A percentile compares a stretch with the other conserved stretches of the same genome.
phyloP scores from a whole-genome alignment of 176 grass and related monocot species.

The Carex scoparia region DNA sequence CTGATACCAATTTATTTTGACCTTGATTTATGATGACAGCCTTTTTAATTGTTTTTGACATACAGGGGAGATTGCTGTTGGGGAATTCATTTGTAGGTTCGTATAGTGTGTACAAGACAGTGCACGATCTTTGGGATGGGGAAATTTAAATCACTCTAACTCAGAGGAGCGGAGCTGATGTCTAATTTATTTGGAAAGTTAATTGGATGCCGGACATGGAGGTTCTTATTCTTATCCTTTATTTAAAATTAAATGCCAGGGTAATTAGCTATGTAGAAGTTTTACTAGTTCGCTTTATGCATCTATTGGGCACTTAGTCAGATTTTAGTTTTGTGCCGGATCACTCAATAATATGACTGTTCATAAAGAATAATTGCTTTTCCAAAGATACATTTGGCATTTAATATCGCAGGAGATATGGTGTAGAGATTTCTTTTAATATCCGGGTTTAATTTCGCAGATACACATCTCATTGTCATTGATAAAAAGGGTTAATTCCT shows the following conservation, averaged over 20 bases:
- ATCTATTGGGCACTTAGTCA: not conserved
- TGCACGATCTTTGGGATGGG: conserved; percentile 54
- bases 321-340: not conserved
- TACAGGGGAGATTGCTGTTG: conserved; percentile 35
- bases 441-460: not conserved
- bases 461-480: not conserved
- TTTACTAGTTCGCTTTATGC: not conserved
- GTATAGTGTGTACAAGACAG: conserved; percentile 25
- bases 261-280: not conserved
- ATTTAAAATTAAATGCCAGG: not conserved
- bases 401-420: not conserved
- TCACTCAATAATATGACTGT: not conserved
- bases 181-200: not conserved
- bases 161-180: not conserved
- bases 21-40: not conserved
- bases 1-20: not conserved
- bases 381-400: not conserved
- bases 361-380: not conserved
- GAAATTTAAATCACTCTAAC: conserved; percentile 36
- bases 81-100: conserved; percentile 24
- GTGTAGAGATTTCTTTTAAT: not conserved
- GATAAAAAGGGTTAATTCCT: not conserved
- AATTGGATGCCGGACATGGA: not conserved
- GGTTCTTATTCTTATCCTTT: not conserved
- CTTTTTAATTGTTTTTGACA: conserved; percentile 4